Evolutionary conservation across 1,284 basidiomycete species (phyloP).

Genomic region (Apiotrichum laibachii): DNA sequence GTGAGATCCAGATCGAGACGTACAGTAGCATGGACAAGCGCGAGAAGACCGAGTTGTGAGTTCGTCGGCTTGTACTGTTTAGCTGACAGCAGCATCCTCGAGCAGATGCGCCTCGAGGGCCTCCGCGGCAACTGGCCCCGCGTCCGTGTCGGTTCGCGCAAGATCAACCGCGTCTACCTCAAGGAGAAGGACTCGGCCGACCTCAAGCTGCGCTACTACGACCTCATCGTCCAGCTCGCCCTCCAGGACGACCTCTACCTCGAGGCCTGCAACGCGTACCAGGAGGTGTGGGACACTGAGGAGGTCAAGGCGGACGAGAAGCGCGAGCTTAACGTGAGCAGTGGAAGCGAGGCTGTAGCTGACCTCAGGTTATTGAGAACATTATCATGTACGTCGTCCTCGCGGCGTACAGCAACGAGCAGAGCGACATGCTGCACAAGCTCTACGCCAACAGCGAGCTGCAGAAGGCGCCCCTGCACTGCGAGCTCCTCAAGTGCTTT

Average conservation of each 20-base stretch:
- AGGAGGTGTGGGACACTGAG: constrained; percentile 95
- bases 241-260: constrained; percentile 81
- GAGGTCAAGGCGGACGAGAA: constrained; percentile 77
- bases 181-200: constrained; percentile 86
- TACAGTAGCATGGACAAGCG: constrained; percentile 97
- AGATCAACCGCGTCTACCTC: constrained; percentile 91
- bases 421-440: constrained; percentile 92
- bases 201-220: constrained; percentile 92
- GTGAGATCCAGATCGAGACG: constrained; percentile 96
- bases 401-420: constrained; percentile 92
- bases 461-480: constrained; percentile 76
- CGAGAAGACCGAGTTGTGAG: constrained; percentile 91
- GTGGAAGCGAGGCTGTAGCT: neutral
- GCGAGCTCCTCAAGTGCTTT: constrained; percentile 94
- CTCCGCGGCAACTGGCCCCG: constrained; percentile 77
- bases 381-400: constrained; percentile 94
- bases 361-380: constrained; percentile 74
- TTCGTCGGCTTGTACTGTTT: neutral
- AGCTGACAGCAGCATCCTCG: constrained; percentile 62
- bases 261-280: constrained; percentile 91
- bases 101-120: constrained; percentile 94
- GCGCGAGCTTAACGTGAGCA: constrained; percentile 69
- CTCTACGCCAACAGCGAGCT: constrained; percentile 75
- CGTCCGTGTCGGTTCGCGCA: constrained; percentile 84
- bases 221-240: constrained; percentile 92